Percentiles rank a stretch among this genome's conserved stretches.
phyloP scores from a whole-genome alignment of 148 eudicot species.

The Rhododendron griersonianum region DNA sequence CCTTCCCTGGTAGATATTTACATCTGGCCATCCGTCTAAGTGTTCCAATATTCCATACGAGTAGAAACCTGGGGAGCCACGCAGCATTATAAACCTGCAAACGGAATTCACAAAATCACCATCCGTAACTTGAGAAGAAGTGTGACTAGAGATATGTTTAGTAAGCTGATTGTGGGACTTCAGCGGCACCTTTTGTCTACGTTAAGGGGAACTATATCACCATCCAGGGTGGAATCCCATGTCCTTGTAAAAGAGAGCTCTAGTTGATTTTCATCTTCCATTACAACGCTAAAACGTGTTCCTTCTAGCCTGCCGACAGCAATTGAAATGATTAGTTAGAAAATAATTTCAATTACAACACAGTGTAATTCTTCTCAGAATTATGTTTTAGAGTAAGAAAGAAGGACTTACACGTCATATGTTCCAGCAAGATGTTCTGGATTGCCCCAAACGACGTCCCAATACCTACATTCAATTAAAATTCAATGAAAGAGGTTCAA shows the following conservation, averaged over 20 bases:
- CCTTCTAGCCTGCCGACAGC: slow-evolving; percentile 30
- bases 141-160: background rate
- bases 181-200: slow-evolving; percentile 38
- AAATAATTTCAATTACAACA: background rate
- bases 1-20: slow-evolving; percentile 43
- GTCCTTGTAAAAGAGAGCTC: slow-evolving; percentile 42
- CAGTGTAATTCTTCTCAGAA: background rate
- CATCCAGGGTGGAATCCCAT: slow-evolving; percentile 13
- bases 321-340: background rate
- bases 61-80: slow-evolving; percentile 62
- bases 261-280: slow-evolving; percentile 19
- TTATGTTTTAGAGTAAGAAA: background rate
- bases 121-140: background rate
- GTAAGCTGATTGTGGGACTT: background rate
- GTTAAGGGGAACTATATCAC: slow-evolving; percentile 18
- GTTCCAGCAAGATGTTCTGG: slow-evolving; percentile 14
- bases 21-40: slow-evolving; percentile 32
- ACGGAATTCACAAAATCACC: background rate
- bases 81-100: slow-evolving; percentile 58
- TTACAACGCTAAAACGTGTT: slow-evolving; percentile 22
- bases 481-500: background rate
- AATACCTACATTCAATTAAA: slow-evolving; percentile 29
- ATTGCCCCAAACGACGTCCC: slow-evolving; percentile 44
- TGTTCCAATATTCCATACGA: slow-evolving; percentile 58
- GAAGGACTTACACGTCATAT: slow-evolving; percentile 24